Evolutionary conservation across 2,329 filamentous ascomycete species (phyloP).

Genomic region (Diaporthe sp.): DNA sequence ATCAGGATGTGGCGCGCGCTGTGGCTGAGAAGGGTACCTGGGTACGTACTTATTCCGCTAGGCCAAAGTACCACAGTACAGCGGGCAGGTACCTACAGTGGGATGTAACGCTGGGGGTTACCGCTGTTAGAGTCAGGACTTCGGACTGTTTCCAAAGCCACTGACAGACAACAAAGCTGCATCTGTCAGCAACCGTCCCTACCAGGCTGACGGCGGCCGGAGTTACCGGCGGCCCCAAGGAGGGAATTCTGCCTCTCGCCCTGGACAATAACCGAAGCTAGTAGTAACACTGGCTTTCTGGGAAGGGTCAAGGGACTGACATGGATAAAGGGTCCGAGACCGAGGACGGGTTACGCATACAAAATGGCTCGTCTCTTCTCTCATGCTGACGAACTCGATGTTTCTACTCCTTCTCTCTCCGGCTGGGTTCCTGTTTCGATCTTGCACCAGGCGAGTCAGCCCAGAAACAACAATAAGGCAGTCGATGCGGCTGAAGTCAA

Average conservation of each 20-base stretch:
- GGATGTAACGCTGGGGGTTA: slow-evolving; percentile 7
- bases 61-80: slow-evolving; percentile 1
- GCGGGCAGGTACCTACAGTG: neutral
- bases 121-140: neutral
- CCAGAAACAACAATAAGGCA: neutral
- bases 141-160: slow-evolving; percentile 25
- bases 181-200: neutral
- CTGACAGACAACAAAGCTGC: slow-evolving; percentile 2
- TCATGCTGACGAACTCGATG: slow-evolving; percentile 6
- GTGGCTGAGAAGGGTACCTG: slow-evolving; percentile 30
- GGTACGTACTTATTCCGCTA: neutral
- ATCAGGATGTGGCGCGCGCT: slow-evolving; percentile 19
- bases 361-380: slow-evolving; percentile 24
- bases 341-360: slow-evolving; percentile 24
- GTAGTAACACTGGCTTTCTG: slow-evolving; percentile 12
- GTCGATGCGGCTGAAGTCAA: neutral
- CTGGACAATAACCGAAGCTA: slow-evolving; percentile 2
- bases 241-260: slow-evolving; percentile 21
- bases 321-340: slow-evolving; percentile 28
- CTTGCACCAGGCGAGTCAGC: slow-evolving; percentile 14
- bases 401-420: slow-evolving; percentile 21
- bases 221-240: slow-evolving; percentile 30
- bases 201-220: slow-evolving; percentile 1
- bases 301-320: slow-evolving; percentile 15
- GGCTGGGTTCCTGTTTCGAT: slow-evolving; percentile 1